Evolutionary conservation across 768 basidiomycete species (phyloP).

Genomic region (Cystofilobasidium capitatum): DNA sequence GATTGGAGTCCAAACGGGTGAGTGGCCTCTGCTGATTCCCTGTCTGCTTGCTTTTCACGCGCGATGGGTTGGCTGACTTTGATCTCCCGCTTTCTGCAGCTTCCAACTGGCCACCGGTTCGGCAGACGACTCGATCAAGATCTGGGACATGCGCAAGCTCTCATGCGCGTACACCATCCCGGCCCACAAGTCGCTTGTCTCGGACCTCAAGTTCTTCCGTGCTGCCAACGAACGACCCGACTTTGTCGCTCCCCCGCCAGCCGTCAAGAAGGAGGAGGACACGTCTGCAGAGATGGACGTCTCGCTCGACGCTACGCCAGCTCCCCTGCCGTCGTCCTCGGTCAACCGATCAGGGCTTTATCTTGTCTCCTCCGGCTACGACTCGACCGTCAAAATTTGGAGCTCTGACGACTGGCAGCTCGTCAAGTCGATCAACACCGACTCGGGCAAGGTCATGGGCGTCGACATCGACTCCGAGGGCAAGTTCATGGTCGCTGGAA

Average conservation of each 20-base stretch:
- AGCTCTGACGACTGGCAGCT: slow-evolving; percentile 97
- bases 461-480: slow-evolving; percentile 82
- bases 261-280: slow-evolving; percentile 7
- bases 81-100: slow-evolving; percentile 43
- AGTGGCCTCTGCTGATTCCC: slow-evolving; percentile 34
- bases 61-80: not conserved
- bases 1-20: slow-evolving; percentile 95
- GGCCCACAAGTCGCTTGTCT: slow-evolving; percentile 87
- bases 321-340: not conserved
- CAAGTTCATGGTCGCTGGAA: slow-evolving; percentile 74
- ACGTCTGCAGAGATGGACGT: slow-evolving; percentile 13
- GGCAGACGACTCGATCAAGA: slow-evolving; percentile 92
- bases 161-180: slow-evolving; percentile 93
- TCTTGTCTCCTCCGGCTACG: slow-evolving; percentile 87
- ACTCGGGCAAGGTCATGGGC: slow-evolving; percentile 98
- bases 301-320: not conserved
- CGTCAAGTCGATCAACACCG: slow-evolving; percentile 75
- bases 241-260: slow-evolving; percentile 1
- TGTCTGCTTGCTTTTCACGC: not conserved
- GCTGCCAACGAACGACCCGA: slow-evolving; percentile 32
- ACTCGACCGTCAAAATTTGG: slow-evolving; percentile 92
- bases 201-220: slow-evolving; percentile 90
- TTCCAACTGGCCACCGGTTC: slow-evolving; percentile 96
- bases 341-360: slow-evolving; percentile 70
- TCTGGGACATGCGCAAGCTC: slow-evolving; percentile 95